Evolutionary conservation across 1,284 basidiomycete species (phyloP), one percentile per base, ranked within the genome.

Genomic region (Austroboletus niveus): DNA sequence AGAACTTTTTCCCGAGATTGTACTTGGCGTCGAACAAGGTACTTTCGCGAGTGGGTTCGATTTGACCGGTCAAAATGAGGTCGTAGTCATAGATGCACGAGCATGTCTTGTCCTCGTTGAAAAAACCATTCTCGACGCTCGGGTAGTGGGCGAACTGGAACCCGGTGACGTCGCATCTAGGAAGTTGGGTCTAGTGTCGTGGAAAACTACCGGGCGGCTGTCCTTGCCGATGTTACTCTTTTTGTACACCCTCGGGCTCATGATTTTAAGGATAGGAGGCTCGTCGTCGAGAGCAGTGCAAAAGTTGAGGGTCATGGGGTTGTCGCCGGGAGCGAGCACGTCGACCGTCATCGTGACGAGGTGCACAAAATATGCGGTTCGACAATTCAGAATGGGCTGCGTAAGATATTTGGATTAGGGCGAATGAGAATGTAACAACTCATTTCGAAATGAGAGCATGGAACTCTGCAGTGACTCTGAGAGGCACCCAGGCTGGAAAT

Each of bases 1-100:
- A 76, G 76, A 76, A 81, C 47, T 62, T 61, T 57, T 79, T 77
- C n/a, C 60, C 53, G 6, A 73, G 67, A 52, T 71, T 74, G 61
- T 73, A 67, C 50, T 56, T 57, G 44, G 66, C 53, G 54, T 29
- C 51, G 22, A 50, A 58, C 12, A 47, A 55, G 34, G 58, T 15
- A 22, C 60, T 51, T 14, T 59, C 55, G 8, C 17, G 49, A 17
- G 38, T 3, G 8, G 43, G 17, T 31, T 41, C 49, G 8, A 63
- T 59, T 41, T 46, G 47, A 31, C 60, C 60, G 8, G 45, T 41
- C 7, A 55, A 24, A 11, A 62, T 8, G 5, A 59, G 51, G 42
- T 59, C 57, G 3, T 58, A 43, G 6, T 41, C 15, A 20, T 62
- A 24, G 27, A 63, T 8, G 11, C 69, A 59, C 78, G 76, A 0